Evolutionary conservation across 2,329 filamentous ascomycete species (phyloP).

Genomic region (Emmonsiellopsis sp.): DNA sequence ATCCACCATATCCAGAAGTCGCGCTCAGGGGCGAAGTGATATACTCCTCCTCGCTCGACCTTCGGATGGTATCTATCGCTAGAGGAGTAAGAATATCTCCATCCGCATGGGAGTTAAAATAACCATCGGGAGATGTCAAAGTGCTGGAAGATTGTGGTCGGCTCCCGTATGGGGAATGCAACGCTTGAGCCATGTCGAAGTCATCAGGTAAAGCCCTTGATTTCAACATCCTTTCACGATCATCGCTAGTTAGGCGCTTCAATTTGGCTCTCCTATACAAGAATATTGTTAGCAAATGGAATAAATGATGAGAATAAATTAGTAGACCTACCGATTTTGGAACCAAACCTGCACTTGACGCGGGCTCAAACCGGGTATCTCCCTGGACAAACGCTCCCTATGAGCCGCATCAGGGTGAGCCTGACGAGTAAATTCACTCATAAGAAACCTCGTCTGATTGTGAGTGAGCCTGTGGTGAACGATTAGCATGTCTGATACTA

Average conservation of each 20-base stretch:
- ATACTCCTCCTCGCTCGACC: conserved; percentile 29
- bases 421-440: conserved; percentile 94
- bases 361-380: conserved; percentile 85
- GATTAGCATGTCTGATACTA: conserved; percentile 1
- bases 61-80: conserved; percentile 24
- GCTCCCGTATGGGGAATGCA: conserved; percentile 45
- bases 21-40: conserved; percentile 28
- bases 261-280: conserved; percentile 47
- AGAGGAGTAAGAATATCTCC: conserved; percentile 20
- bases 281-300: conserved; percentile 1
- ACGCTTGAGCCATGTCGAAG: conserved; percentile 50
- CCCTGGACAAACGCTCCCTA: conserved; percentile 72
- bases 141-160: conserved; percentile 36
- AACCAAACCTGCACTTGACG: conserved; percentile 98
- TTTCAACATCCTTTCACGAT: conserved; percentile 52
- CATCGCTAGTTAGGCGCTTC: conserved; percentile 51
- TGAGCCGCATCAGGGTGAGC: conserved; percentile 89
- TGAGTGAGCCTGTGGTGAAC: conserved; percentile 62
- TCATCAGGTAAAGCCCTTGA: conserved; percentile 50
- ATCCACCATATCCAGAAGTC: conserved; percentile 25
- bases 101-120: conserved; percentile 31
- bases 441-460: conserved; percentile 92
- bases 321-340: conserved; percentile 69
- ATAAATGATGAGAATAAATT: background rate
- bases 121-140: conserved; percentile 37